Base-by-base conservation (phyloP, 495 filamentous ascomycete species). In the Parathielavia appendiculata region DNA sequence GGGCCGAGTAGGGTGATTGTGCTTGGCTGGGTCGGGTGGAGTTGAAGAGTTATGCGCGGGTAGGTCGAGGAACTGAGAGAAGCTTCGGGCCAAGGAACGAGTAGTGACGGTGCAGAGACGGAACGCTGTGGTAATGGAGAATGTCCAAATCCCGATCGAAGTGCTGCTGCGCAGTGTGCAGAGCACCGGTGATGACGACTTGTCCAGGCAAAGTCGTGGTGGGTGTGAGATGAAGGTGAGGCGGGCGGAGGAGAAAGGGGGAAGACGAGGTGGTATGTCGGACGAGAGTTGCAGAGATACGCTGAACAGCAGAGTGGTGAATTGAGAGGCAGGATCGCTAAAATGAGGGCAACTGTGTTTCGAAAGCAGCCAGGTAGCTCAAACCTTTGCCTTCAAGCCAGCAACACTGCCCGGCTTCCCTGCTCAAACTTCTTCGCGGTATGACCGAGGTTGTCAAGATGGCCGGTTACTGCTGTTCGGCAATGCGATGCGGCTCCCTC, bases 311-410 rank as follows among this genome's bases (percentile, higher is more conserved):
- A 6, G 6, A 6, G 50, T 63, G 57, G 57, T 51, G 50, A 20
- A 35, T 43, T 30, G 57, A 45, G 62, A 57, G 51, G 57, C 43
- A 54, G 38, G 56, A 57, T 43, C 51, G 52, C 51, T 54, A 63
- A 61, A 61, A 57, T 64, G 62, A 63, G 59, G 60, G 63, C 53
- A 58, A 58, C 51, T 63, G 48, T 58, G 51, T 53, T 30, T 54
- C 54, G 56, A 61, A 63, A 69, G 59, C 63, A 66, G 61, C 61
- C 57, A 64, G 63, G 61, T 68, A 63, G 59, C 69, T 69, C 67
- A 71, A 71, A 71, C 69, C 69, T 71, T 69, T 30, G 64, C 59
- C 57, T 64, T 65, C 66, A 66, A 69, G 60, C 63, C 53, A 57
- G 58, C 63, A 63, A 64, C 58, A 58, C 57, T 17, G 45, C 58